Evolutionary conservation across 306 rosid genomes (phyloP).

Genomic region (Castanea crenata): DNA sequence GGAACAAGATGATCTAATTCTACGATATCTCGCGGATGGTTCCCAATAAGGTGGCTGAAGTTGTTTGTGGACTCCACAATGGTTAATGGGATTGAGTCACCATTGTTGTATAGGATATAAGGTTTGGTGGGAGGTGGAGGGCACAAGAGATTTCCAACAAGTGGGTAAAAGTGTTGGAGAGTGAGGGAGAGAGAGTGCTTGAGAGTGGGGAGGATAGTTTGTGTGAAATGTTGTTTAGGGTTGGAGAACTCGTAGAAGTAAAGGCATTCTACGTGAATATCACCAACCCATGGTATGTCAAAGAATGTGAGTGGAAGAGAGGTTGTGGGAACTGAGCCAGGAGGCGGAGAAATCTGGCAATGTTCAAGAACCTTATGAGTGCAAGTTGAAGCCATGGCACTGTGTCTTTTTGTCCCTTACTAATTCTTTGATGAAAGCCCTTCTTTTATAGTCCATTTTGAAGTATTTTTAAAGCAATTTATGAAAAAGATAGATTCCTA

Average conservation of each 20-base stretch:
- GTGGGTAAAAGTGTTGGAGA: conserved; percentile 38
- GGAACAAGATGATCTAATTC: conserved; percentile 29
- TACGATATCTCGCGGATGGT: conserved; percentile 9
- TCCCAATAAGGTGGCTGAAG: conserved; percentile 9
- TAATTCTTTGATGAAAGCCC: no score
- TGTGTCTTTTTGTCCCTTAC: no score
- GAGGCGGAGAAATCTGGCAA: conserved; percentile 28
- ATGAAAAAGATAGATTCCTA: no score
- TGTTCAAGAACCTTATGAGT: conserved; percentile 4
- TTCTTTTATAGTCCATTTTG: no score
- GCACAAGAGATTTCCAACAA: conserved; percentile 15
- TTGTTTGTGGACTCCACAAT: conserved; percentile 17
- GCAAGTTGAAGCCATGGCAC: neutral
- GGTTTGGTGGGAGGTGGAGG: conserved; percentile 34
- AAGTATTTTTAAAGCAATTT: no score
- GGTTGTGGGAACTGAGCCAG: conserved; percentile 29
- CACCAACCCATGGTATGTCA: conserved; percentile 21
- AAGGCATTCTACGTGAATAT: conserved; percentile 17
- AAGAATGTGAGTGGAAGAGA: conserved; percentile 34
- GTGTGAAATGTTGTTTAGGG: conserved; percentile 20
- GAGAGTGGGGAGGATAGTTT: conserved; percentile 26
- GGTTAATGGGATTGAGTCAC: conserved; percentile 11
- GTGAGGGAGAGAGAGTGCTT: conserved; percentile 37
- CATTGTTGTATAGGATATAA: conserved; percentile 14
- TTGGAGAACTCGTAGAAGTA: conserved; percentile 34